Evolutionary conservation across 2,329 filamentous ascomycete species (phyloP).

Genomic region (Cryphonectria parasitica): DNA sequence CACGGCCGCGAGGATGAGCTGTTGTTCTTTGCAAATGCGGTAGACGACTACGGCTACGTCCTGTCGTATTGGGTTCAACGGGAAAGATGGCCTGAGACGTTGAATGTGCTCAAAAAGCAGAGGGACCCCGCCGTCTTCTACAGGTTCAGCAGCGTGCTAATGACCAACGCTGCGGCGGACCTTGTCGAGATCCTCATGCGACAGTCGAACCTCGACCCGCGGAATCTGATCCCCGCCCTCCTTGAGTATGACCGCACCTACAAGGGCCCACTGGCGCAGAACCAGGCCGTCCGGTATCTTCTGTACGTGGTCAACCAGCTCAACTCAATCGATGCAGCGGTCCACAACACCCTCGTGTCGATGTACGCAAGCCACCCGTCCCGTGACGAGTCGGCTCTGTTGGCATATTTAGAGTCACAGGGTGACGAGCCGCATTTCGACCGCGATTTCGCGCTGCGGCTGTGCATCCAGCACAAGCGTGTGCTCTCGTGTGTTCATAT

Average conservation of each 20-base stretch:
- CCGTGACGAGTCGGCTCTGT: slow-evolving; percentile 79
- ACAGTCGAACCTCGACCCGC: slow-evolving; percentile 80
- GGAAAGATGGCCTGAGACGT: slow-evolving; percentile 85
- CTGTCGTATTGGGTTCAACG: slow-evolving; percentile 96
- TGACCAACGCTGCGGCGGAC: slow-evolving; percentile 83
- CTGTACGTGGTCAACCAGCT: slow-evolving; percentile 91
- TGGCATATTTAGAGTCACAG: slow-evolving; percentile 89
- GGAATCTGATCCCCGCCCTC: slow-evolving; percentile 88
- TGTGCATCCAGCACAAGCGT: slow-evolving; percentile 93
- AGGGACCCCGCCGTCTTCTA: slow-evolving; percentile 93
- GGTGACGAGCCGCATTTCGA: slow-evolving; percentile 87
- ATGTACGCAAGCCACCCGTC: slow-evolving; percentile 90
- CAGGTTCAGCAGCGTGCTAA: slow-evolving; percentile 94
- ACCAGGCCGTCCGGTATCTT: slow-evolving; percentile 92
- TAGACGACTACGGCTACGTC: slow-evolving; percentile 93
- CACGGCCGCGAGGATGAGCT: slow-evolving; percentile 94
- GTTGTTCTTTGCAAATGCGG: slow-evolving; percentile 83
- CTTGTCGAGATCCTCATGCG: slow-evolving; percentile 96
- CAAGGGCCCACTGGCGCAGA: slow-evolving; percentile 69
- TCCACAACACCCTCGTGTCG: slow-evolving; percentile 96
- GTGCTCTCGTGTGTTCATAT: slow-evolving; percentile 96
- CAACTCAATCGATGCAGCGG: slow-evolving; percentile 77
- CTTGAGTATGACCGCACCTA: slow-evolving; percentile 89
- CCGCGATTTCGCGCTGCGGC: slow-evolving; percentile 90
- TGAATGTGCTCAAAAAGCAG: slow-evolving; percentile 90